phyloP scores from a whole-genome alignment of 768 basidiomycete genomes.

The Mycena latifolia region DNA sequence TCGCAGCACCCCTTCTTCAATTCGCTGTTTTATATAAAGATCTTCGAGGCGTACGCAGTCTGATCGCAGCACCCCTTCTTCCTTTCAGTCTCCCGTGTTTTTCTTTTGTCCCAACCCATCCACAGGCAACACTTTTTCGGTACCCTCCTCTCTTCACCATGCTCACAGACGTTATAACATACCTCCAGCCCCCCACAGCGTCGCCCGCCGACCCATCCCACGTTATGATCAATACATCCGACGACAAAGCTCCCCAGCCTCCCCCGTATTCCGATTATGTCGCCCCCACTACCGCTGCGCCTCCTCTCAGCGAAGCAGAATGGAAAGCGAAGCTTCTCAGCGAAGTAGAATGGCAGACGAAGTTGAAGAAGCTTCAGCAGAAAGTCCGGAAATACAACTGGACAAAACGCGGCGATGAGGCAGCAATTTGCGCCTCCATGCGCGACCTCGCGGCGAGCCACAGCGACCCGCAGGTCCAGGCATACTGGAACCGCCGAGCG shows the following conservation, averaged over 20 bases:
- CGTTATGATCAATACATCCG: conserved; percentile 2
- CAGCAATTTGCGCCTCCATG: conserved; percentile 24
- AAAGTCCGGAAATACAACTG: conserved; percentile 34
- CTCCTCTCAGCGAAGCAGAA: too few species aligned
- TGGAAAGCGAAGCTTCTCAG: background rate
- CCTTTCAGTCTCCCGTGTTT: background rate
- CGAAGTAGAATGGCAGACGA: conserved; percentile 26
- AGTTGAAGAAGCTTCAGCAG: conserved; percentile 20
- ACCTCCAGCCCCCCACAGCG: conserved; percentile 10
- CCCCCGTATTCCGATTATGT: conserved; percentile 4
- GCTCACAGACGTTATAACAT: conserved; percentile 29
- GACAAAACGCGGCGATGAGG: conserved; percentile 21
- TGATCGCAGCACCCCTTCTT: conserved; percentile 7
- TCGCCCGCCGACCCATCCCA: background rate
- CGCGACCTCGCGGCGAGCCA: conserved; percentile 31
- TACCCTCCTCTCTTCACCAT: background rate
- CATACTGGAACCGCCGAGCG: conserved; percentile 31
- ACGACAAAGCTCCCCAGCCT: conserved; percentile 7
- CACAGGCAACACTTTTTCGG: background rate
- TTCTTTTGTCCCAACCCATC: background rate
- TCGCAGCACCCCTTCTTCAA: too few species aligned
- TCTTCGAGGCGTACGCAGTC: conserved; percentile 3
- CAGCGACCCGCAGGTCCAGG: conserved; percentile 26
- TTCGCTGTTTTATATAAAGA: background rate
- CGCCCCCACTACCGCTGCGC: too few species aligned